phyloP scores from a whole-genome alignment of 768 basidiomycete species.

The Tremella fuciformis region DNA sequence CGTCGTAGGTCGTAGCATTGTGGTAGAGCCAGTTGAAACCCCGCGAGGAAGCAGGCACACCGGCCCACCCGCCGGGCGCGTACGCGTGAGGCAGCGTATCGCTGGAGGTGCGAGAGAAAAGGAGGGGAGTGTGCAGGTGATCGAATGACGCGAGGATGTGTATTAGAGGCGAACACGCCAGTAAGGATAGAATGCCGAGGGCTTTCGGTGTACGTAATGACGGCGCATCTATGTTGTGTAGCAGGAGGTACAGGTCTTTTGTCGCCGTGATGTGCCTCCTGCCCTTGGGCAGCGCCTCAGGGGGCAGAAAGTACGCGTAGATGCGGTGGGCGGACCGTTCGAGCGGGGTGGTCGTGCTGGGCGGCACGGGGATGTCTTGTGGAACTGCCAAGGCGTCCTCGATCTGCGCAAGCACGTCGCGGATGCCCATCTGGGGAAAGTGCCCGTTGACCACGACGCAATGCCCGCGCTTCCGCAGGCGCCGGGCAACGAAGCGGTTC shows the following conservation, averaged over 20 bases:
- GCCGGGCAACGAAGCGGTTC: constrained; percentile 66
- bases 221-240: constrained; percentile 85
- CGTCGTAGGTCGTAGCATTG: constrained; percentile 77
- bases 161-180: constrained; percentile 71
- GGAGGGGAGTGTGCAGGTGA: constrained; percentile 74
- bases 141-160: constrained; percentile 83
- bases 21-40: constrained; percentile 60
- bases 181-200: constrained; percentile 65
- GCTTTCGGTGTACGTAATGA: constrained; percentile 65
- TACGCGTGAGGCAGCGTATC: constrained; percentile 35
- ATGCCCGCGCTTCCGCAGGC: constrained; percentile 63
- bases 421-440: constrained; percentile 65
- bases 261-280: constrained; percentile 36
- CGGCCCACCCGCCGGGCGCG: constrained; percentile 54
- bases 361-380: constrained; percentile 28
- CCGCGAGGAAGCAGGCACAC: constrained; percentile 26
- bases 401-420: constrained; percentile 59
- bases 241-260: constrained; percentile 67
- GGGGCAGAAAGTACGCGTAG: constrained; percentile 61
- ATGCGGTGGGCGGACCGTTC: constrained; percentile 68
- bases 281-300: constrained; percentile 8
- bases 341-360: constrained; percentile 50
- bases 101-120: constrained; percentile 60
- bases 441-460: constrained; percentile 77
- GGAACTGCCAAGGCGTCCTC: constrained; percentile 51